Percentiles rank a stretch among this genome's conserved stretches.
phyloP scores from a whole-genome alignment of 2,329 filamentous ascomycete genomes.

The Cordyceps tenuipes region DNA sequence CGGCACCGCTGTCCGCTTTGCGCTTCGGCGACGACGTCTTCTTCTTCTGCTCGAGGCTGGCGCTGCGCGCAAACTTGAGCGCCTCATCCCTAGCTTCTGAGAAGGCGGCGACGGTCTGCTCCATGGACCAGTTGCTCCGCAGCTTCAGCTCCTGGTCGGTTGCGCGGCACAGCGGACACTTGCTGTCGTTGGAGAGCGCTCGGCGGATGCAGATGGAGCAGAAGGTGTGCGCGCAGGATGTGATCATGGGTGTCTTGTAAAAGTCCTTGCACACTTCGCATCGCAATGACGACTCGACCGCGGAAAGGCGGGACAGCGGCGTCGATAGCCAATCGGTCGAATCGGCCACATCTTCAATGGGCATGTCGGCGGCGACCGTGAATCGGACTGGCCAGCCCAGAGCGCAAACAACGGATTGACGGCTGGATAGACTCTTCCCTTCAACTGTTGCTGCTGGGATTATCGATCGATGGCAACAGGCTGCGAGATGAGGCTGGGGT shows the following conservation, averaged over 20 bases:
- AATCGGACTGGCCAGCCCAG: background rate
- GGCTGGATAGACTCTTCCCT: no score
- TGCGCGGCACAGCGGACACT: slow-evolving; percentile 76
- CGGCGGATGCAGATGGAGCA: slow-evolving; percentile 92
- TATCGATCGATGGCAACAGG: background rate
- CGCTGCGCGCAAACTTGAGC: slow-evolving; percentile 52
- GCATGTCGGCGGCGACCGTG: slow-evolving; percentile 19
- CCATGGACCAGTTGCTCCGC: slow-evolving; percentile 73
- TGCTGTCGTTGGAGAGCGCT: slow-evolving; percentile 72
- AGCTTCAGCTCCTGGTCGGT: slow-evolving; percentile 77
- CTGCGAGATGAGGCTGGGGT: background rate
- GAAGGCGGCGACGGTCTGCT: slow-evolving; percentile 79
- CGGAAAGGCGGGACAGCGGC: slow-evolving; percentile 54
- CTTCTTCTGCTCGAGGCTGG: background rate
- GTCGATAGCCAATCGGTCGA: slow-evolving; percentile 81
- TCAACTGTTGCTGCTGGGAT: no score
- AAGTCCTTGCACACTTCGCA: slow-evolving; percentile 99
- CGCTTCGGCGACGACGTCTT: slow-evolving; percentile 39
- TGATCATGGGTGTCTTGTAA: slow-evolving; percentile 89
- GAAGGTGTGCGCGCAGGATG: slow-evolving; percentile 90
- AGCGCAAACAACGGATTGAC: no score
- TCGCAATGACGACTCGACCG: slow-evolving; percentile 76
- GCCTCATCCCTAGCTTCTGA: slow-evolving; percentile 52
- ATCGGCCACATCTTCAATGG: slow-evolving; percentile 48
- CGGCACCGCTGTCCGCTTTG: slow-evolving; percentile 32